Percentiles rank a stretch among this genome's conserved stretches.
phyloP scores from a whole-genome alignment of 2,329 filamentous ascomycete species.

The Penicillium sp. region DNA sequence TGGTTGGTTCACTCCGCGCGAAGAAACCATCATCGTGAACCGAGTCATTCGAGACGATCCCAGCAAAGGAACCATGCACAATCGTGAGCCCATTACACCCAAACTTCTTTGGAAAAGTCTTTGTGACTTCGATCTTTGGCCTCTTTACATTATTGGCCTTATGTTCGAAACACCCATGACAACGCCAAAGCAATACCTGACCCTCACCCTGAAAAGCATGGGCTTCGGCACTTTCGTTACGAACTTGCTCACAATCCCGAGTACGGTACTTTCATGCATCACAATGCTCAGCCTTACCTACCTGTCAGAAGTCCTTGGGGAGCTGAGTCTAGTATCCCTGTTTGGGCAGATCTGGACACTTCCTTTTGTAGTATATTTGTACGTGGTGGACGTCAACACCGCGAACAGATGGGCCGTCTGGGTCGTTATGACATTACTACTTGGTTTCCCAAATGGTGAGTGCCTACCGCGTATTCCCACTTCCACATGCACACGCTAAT shows the following conservation, averaged over 20 bases:
- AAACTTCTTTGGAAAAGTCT: slow-evolving; percentile 50
- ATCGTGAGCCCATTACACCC: slow-evolving; percentile 49
- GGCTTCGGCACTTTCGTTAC: slow-evolving; percentile 57
- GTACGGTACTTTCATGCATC: slow-evolving; percentile 50
- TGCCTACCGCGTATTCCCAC: neutral
- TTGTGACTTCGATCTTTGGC: slow-evolving; percentile 56
- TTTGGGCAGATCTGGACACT: slow-evolving; percentile 54
- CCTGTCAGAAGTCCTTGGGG: slow-evolving; percentile 39
- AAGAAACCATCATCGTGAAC: slow-evolving; percentile 68
- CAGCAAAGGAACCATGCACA: slow-evolving; percentile 57
- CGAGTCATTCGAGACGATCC: slow-evolving; percentile 53
- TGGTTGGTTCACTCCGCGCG: slow-evolving; percentile 65
- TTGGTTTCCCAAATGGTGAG: slow-evolving; percentile 51
- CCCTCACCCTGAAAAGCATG: slow-evolving; percentile 44
- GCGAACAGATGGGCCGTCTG: slow-evolving; percentile 54
- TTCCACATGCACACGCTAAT: neutral
- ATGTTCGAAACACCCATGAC: slow-evolving; percentile 35
- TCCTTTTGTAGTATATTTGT: slow-evolving; percentile 53
- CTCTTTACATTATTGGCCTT: slow-evolving; percentile 50
- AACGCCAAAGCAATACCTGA: slow-evolving; percentile 30
- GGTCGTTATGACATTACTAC: slow-evolving; percentile 51
- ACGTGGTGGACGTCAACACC: slow-evolving; percentile 45
- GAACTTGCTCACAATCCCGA: slow-evolving; percentile 59
- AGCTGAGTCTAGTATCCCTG: slow-evolving; percentile 52
- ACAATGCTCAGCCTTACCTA: slow-evolving; percentile 31